A percentile compares a stretch with the other conserved stretches of the same genome.
These are phyloP conservation scores for Phycomyces nitens DNA, from an alignment of 192 early-diverging fungal genomes.

Conservation along the genomic window DNA sequence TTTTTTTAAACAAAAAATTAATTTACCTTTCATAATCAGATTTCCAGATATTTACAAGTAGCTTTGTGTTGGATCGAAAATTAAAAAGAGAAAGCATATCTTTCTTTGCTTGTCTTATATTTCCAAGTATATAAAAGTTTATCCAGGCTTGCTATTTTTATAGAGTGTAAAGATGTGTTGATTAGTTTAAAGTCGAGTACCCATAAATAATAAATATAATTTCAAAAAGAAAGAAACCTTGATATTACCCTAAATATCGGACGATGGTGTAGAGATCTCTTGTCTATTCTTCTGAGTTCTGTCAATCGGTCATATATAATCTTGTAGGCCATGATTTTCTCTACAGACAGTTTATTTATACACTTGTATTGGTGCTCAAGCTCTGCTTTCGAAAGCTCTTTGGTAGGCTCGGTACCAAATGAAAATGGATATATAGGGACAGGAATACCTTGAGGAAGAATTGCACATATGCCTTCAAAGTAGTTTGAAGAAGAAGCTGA, in stretches of 20 bases:
- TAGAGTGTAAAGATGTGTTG: background rate
- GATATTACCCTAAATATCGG: constrained; percentile 59
- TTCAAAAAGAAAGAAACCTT: background rate
- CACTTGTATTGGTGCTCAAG: background rate
- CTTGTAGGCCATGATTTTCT: constrained; percentile 43
- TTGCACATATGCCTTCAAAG: too few species aligned
- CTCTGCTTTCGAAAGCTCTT: background rate
- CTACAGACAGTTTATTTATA: background rate
- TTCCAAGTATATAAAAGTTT: constrained; percentile 49
- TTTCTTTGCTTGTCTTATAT: constrained; percentile 54
- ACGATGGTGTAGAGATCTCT: constrained; percentile 68
- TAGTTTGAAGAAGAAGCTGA: too few species aligned
- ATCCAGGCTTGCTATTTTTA: constrained; percentile 60
- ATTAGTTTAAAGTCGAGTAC: background rate
- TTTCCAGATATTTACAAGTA: constrained; percentile 69
- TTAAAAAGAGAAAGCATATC: constrained; percentile 59
- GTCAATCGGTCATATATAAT: constrained; percentile 42
- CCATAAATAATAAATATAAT: constrained; percentile 2
- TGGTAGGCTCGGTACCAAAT: background rate
- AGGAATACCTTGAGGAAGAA: too few species aligned
- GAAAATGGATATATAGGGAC: background rate
- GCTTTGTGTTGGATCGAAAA: constrained; percentile 51
- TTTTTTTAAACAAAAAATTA: background rate
- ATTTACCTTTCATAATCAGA: constrained; percentile 70
- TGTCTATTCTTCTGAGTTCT: constrained; percentile 57